A percentile compares a stretch with the other conserved stretches of the same genome.
phyloP scores from a whole-genome alignment of 108 stramenopile species.

The Pseudonitzschia multistriata region DNA sequence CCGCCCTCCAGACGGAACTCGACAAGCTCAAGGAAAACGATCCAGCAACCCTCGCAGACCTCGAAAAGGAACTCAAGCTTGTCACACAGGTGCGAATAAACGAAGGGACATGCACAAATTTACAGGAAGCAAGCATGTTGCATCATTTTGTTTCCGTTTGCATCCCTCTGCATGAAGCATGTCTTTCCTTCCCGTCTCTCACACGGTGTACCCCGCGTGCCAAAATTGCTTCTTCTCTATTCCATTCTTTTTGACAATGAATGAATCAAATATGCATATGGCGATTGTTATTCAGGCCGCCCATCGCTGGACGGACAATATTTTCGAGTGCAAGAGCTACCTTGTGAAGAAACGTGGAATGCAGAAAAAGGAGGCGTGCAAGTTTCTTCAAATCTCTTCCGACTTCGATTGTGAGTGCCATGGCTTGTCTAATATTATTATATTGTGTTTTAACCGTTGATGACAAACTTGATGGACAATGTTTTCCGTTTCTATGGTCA shows the following conservation, averaged over 20 bases:
- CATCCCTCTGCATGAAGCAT: too few relatives aligned
- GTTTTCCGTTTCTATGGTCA: background rate
- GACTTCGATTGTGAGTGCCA: constrained; percentile 66
- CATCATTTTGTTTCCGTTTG: constrained; percentile 33
- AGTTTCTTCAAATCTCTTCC: constrained; percentile 61
- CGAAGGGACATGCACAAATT: too few relatives aligned
- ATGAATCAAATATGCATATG: too few relatives aligned
- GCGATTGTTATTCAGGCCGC: constrained; percentile 49
- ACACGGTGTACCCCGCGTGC: too few relatives aligned
- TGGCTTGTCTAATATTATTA: background rate
- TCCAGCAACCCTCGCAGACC: constrained; percentile 80
- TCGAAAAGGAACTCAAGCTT: constrained; percentile 44
- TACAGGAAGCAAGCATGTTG: constrained; percentile 61
- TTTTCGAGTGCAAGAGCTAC: constrained; percentile 73
- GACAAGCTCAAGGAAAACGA: constrained; percentile 84
- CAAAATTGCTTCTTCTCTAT: too few relatives aligned
- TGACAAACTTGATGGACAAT: too few relatives aligned
- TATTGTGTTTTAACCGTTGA: background rate
- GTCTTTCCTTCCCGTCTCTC: too few relatives aligned
- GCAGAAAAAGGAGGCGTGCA: constrained; percentile 74
- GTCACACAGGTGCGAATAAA: constrained; percentile 5
- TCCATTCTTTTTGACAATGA: too few relatives aligned
- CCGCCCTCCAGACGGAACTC: constrained; percentile 44
- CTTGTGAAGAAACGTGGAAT: constrained; percentile 91
- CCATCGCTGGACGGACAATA: constrained; percentile 93